Base-by-base conservation (phyloP, 108 stramenopile species). In the Aurantiochytrium sp. region DNA sequence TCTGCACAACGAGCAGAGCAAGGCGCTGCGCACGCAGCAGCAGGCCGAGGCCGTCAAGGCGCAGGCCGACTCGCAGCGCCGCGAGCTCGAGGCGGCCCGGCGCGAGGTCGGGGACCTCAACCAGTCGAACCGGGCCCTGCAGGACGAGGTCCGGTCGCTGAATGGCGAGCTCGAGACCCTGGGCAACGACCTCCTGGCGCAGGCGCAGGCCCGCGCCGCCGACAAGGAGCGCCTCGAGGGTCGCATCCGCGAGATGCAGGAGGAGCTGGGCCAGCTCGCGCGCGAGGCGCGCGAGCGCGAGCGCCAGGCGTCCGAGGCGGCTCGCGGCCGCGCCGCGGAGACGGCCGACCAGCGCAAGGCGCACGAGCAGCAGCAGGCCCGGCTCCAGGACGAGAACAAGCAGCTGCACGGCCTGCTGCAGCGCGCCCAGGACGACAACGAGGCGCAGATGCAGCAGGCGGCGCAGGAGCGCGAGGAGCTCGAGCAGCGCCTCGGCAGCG, bases 181-280 rank as follows among this genome's bases (percentile, higher is more conserved):
- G 52, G 45, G 69, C 39, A 27, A 55, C 4, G 88, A 88, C 88
- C 73, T 81, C 17, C 24, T 81, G 39, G 73, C 73, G 42, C 73
- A 81, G 45, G 73, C 73, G 6, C 42, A 41, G 24, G 73, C 73
- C 19, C 39, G 73, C n/a, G 73, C 73, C 30, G 42, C 45, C 45
- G 73, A 81, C 45, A 81, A 81, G 30, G 73, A 81, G 42, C 39
- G 73, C 39, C 73, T 81, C 42, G 73, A 81, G 30, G 73, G 24
- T 17, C 73, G 73, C n/a, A 41, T 81, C 12, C 73, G 73, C 12
- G 73, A 81, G 45, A 24, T 48, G n/a, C 73, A 81, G 24, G 73
- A 81, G 1, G 73, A 81, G 73, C 73, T 81, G 27, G 73, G 42
- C 1, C 42, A 24, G 6, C 39, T 81, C 19, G 73, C 73, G 15